These are phyloP conservation scores for Butyriboletus loyo DNA, from an alignment of 768 basidiomycete species.

Conservation along the genomic window DNA sequence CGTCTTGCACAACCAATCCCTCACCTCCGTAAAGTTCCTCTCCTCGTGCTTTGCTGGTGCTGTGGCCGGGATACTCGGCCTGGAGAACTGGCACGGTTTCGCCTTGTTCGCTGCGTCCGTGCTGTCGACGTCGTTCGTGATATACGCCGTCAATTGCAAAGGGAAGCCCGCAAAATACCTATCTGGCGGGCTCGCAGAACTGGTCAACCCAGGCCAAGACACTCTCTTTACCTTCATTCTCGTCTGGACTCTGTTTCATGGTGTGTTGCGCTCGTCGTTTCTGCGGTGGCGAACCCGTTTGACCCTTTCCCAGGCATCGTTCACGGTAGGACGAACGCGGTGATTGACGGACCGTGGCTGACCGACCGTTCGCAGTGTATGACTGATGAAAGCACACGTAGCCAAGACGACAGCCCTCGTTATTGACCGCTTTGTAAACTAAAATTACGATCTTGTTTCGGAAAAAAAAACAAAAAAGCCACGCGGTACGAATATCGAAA, in stretches of 20 bases:
- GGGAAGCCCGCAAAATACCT: conserved; percentile 62
- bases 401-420: too few relatives aligned
- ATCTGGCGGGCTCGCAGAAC: conserved; percentile 58
- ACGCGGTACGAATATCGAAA: conserved; percentile 9
- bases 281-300: background rate
- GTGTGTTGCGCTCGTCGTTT: conserved; percentile 40
- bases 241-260: conserved; percentile 92
- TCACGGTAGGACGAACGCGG: conserved; percentile 37
- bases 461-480: background rate
- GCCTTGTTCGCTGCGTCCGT: conserved; percentile 69
- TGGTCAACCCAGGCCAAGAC: conserved; percentile 85
- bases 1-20: conserved; percentile 56
- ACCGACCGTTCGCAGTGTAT: conserved; percentile 35
- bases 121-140: conserved; percentile 60
- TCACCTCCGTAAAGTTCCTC: conserved; percentile 73
- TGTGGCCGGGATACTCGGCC: conserved; percentile 83
- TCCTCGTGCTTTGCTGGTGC: conserved; percentile 85
- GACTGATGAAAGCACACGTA: too few relatives aligned
- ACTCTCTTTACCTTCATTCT: conserved; percentile 88
- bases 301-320: conserved; percentile 38
- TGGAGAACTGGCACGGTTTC: conserved; percentile 84
- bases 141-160: conserved; percentile 70
- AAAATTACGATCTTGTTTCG: background rate
- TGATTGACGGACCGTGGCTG: conserved; percentile 3
- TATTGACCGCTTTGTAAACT: too few relatives aligned